Evolutionary conservation across 495 filamentous ascomycete species (phyloP), one percentile per base, ranked within the genome.

Genomic region (Letharia lupina): DNA sequence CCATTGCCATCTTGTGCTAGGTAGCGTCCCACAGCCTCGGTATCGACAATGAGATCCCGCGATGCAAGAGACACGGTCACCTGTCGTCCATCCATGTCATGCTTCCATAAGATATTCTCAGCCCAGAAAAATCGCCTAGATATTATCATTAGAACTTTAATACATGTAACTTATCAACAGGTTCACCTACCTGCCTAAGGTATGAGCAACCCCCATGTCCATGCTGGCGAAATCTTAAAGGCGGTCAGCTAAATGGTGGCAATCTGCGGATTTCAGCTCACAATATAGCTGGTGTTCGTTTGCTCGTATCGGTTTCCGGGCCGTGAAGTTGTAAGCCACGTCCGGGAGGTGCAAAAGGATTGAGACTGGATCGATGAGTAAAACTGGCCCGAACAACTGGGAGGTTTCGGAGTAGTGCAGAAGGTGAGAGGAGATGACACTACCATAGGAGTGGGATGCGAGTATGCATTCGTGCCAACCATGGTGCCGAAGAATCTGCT

Each of bases 281-380:
- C 63, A 89, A 73, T 84, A 84, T 45, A 89, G 77, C 73, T 85
- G 82, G 74, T 82, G 80, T 73, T 89, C 86, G 67, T 86, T 87
- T 6, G 87, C 86, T 35, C 62, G 62, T 39, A 60, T 73, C 0
- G 87, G 86, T 56, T 72, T 72, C 5, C 87, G 79, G 40, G 77
- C 70, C 16, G 82, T 86, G 70, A 89, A 89, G 70, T 89, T 89
- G 78, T 85, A 89, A n/a, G 86, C 85, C 50, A 89, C 84, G 66
- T 87, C 80, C 35, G 87, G 87, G 15, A 87, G 74, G 72, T 89
- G 87, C 42, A 89, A 76, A 31, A 88, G 68, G 40, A 89, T 78
- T 7, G 80, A 81, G n/a, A 89, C 84, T 1, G 87, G 87, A 71
- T 89, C 87, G 40, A 89, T 78, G 31, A 89, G 75, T 10, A 89